Percentiles rank a stretch among this genome's conserved stretches.
Conservation (phyloP, 768 basidiomycete species). For the Pleurotus cornucopiae region DNA sequence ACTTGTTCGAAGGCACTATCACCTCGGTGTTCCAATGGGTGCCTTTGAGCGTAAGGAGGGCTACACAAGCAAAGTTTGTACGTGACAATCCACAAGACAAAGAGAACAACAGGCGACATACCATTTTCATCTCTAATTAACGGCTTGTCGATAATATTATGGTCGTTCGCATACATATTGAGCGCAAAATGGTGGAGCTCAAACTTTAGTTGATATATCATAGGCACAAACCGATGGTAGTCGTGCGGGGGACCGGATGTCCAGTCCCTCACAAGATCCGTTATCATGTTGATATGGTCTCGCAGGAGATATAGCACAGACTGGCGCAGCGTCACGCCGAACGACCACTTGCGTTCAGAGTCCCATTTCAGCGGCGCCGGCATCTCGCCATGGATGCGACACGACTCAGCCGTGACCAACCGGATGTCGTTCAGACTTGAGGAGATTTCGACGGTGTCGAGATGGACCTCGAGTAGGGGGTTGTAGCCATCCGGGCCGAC, state of each 20-base stretch:
- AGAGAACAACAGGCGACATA: slow-evolving; percentile 22
- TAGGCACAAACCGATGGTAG: slow-evolving; percentile 82
- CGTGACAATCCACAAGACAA: too few relatives aligned
- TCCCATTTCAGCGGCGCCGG: slow-evolving; percentile 86
- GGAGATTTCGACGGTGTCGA: slow-evolving; percentile 71
- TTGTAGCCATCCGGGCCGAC: slow-evolving; percentile 73
- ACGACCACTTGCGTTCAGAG: slow-evolving; percentile 70
- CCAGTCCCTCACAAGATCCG: slow-evolving; percentile 94
- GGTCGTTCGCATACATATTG: slow-evolving; percentile 87
- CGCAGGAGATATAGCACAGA: slow-evolving; percentile 77
- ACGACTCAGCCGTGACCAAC: slow-evolving; percentile 73
- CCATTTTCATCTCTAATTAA: slow-evolving; percentile 80
- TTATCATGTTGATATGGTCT: slow-evolving; percentile 93
- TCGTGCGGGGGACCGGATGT: slow-evolving; percentile 75
- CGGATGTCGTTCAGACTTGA: slow-evolving; percentile 89
- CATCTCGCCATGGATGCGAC: slow-evolving; percentile 66
- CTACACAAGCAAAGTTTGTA: slow-evolving; percentile 30
- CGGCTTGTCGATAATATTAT: slow-evolving; percentile 94
- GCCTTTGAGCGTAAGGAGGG: slow-evolving; percentile 68
- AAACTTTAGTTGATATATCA: slow-evolving; percentile 66
- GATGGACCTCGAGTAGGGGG: slow-evolving; percentile 73
- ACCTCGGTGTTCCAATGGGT: slow-evolving; percentile 44
- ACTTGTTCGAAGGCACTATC: slow-evolving; percentile 66
- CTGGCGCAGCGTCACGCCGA: slow-evolving; percentile 66
- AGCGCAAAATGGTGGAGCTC: slow-evolving; percentile 73